Conservation (phyloP, 345 rosid species). For the Murraya paniculata region DNA sequence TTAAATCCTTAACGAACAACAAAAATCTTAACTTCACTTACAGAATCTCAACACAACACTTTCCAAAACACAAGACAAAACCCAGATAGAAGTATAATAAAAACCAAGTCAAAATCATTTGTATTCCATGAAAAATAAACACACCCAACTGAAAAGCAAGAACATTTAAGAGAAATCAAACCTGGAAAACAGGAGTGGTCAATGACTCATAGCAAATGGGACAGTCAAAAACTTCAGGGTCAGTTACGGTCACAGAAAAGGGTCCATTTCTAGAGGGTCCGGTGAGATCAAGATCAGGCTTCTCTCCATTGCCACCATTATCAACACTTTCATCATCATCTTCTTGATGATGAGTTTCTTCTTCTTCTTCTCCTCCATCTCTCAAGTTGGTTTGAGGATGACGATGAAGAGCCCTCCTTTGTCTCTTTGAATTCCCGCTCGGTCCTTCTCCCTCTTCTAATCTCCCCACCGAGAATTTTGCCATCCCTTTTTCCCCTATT, state of each 20-base stretch:
- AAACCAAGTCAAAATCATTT: background rate
- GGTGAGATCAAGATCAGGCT: background rate
- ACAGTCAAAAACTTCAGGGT: conserved; percentile 60
- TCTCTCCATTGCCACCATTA: background rate
- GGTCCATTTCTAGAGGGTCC: conserved; percentile 22
- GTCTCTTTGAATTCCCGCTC: conserved; percentile 28
- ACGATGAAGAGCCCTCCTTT: background rate
- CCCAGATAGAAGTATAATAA: background rate
- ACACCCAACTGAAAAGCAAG: background rate
- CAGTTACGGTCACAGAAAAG: conserved; percentile 34
- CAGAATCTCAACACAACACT: background rate
- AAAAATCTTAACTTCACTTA: background rate
- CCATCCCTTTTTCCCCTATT: conserved; percentile 15
- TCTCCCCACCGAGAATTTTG: conserved; percentile 30
- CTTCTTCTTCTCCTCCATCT: conserved; percentile 7
- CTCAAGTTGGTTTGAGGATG: background rate
- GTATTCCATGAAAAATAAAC: background rate
- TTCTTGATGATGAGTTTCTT: background rate
- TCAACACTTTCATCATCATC: background rate
- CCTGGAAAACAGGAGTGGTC: conserved; percentile 56
- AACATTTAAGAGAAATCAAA: conserved; percentile 2
- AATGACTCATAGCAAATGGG: conserved; percentile 46
- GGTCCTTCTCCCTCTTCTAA: conserved; percentile 36
- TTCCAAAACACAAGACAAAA: background rate
- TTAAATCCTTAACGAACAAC: background rate